Evolutionary conservation across 768 basidiomycete genomes (phyloP).

Genomic region (Naganishia friedmannii): DNA sequence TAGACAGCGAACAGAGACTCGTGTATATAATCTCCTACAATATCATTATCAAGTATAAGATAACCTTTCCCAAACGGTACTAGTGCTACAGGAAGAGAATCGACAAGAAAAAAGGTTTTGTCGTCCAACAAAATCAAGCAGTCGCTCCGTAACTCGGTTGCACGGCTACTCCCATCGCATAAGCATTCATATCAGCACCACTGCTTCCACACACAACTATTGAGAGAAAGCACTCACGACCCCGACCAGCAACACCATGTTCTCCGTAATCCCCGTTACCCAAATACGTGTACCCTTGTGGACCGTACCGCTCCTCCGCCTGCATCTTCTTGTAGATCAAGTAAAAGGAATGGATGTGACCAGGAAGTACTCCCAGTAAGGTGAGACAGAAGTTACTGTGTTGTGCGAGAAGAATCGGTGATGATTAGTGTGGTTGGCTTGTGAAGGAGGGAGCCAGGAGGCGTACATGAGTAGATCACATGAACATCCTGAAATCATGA

Average conservation of each 20-base stretch:
- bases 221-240: background rate
- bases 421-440: background rate
- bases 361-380: constrained; percentile 35
- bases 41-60: background rate
- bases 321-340: constrained; percentile 44
- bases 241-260: background rate
- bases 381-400: constrained; percentile 29
- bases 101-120: background rate
- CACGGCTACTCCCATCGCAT: background rate
- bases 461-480: constrained; percentile 46
- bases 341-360: constrained; percentile 48
- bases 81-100: background rate
- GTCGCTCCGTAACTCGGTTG: constrained; percentile 10
- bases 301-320: constrained; percentile 46
- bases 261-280: constrained; percentile 46
- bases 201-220: background rate
- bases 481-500: constrained; percentile 45
- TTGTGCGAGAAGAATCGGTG: background rate
- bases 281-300: constrained; percentile 41
- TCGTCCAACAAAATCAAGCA: background rate
- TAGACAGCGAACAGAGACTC: too few relatives aligned
- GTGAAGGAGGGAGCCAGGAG: background rate
- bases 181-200: background rate
- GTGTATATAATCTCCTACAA: too few relatives aligned
- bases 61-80: background rate